phyloP scores from a whole-genome alignment of 768 basidiomycete species.

The Boletus speciosus region DNA sequence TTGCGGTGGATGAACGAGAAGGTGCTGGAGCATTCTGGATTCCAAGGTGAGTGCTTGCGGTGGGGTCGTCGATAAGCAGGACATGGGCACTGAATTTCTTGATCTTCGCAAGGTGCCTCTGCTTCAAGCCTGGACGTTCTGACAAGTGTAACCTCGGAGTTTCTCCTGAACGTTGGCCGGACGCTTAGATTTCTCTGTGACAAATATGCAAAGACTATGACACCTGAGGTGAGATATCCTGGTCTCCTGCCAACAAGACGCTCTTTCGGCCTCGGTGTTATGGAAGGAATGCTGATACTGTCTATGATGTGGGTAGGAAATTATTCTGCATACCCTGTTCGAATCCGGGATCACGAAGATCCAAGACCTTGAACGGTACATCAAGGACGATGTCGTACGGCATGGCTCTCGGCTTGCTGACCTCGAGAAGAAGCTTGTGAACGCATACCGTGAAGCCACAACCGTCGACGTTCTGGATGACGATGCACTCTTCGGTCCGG shows the following conservation, averaged over 20 bases:
- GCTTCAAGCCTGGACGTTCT: slow-evolving; percentile 73
- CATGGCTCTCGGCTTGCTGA: slow-evolving; percentile 75
- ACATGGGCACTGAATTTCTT: slow-evolving; percentile 3
- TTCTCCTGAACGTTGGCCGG: slow-evolving; percentile 79
- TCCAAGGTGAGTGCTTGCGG: slow-evolving; percentile 65
- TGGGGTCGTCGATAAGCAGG: background rate
- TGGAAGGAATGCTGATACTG: slow-evolving; percentile 6
- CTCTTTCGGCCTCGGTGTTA: background rate
- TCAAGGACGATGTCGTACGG: slow-evolving; percentile 83
- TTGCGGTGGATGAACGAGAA: slow-evolving; percentile 69
- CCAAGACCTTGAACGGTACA: slow-evolving; percentile 79
- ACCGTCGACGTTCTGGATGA: slow-evolving; percentile 46
- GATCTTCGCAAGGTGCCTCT: slow-evolving; percentile 57
- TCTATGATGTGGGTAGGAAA: slow-evolving; percentile 58
- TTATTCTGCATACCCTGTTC: slow-evolving; percentile 85
- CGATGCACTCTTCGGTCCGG: slow-evolving; percentile 44
- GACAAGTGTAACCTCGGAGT: slow-evolving; percentile 73
- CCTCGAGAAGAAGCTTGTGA: slow-evolving; percentile 80
- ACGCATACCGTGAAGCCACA: slow-evolving; percentile 74
- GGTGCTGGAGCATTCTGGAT: slow-evolving; percentile 85
- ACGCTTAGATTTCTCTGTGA: slow-evolving; percentile 81
- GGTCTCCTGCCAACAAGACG: background rate
- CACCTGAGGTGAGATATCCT: slow-evolving; percentile 63
- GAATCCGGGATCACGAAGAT: slow-evolving; percentile 81
- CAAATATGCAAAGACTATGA: slow-evolving; percentile 77